Percentiles rank a stretch among this genome's conserved stretches.
Conservation (phyloP, 176 grass and related monocot genomes). For the Olyra latifolia region DNA sequence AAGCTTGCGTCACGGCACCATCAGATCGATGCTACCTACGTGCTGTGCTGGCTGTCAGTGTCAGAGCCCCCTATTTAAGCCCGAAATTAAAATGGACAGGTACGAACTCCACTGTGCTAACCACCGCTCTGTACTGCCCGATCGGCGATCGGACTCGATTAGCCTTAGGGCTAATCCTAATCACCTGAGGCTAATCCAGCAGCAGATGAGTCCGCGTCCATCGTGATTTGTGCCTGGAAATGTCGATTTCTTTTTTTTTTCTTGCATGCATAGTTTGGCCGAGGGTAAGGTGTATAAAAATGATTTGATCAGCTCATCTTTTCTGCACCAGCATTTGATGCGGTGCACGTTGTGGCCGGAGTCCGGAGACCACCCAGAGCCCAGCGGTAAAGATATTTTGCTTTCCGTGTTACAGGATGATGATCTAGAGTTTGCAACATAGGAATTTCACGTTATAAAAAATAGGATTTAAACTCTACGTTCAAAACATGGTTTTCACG, state of each 20-base stretch:
- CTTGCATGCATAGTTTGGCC: background rate
- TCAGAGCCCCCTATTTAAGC: conserved; percentile 18
- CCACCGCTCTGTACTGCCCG: background rate
- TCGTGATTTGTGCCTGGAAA: background rate
- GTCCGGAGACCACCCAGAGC: no score
- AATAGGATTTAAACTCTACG: no score
- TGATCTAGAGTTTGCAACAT: no score
- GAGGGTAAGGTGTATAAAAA: background rate
- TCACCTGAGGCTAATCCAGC: background rate
- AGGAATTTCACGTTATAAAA: no score
- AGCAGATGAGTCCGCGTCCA: background rate
- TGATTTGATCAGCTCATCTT: background rate
- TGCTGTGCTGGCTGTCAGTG: background rate
- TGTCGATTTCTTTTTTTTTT: background rate
- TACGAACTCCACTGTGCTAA: background rate
- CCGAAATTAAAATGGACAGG: background rate
- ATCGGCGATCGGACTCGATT: background rate
- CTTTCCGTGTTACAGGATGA: background rate
- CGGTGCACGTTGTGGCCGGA: background rate
- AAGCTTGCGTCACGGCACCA: background rate
- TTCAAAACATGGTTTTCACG: no score
- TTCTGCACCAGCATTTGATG: background rate
- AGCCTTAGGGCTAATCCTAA: background rate
- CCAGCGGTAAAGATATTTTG: background rate
- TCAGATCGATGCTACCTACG: background rate